A percentile compares a stretch with the other conserved stretches of the same genome.
Evolutionary conservation across 2,329 filamentous ascomycete genomes (phyloP).

Genomic region (Penicillium verrucosum): DNA sequence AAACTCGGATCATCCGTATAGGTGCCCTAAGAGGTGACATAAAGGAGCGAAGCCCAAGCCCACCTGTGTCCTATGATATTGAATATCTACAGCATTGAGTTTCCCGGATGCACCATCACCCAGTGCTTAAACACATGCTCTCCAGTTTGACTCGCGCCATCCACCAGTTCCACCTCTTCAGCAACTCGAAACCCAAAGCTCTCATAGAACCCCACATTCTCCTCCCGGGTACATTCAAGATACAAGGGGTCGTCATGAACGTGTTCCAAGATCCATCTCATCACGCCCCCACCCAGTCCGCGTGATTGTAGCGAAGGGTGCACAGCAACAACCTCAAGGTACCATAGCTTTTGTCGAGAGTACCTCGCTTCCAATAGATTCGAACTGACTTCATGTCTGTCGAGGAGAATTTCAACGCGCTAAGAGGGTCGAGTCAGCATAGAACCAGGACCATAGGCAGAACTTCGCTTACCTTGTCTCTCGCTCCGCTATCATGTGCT

Average conservation of each 20-base stretch:
- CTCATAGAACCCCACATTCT: slow-evolving; percentile 25
- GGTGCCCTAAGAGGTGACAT: background rate
- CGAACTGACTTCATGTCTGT: slow-evolving; percentile 7
- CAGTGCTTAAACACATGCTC: slow-evolving; percentile 18
- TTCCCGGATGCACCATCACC: slow-evolving; percentile 21
- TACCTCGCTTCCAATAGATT: slow-evolving; percentile 3
- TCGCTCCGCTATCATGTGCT: slow-evolving; percentile 10
- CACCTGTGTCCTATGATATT: background rate
- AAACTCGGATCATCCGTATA: background rate
- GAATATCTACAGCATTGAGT: background rate
- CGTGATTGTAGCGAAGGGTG: slow-evolving; percentile 26
- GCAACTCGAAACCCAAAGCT: slow-evolving; percentile 22
- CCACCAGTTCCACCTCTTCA: slow-evolving; percentile 19
- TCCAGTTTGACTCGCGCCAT: slow-evolving; percentile 3
- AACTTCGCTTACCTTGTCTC: slow-evolving; percentile 11
- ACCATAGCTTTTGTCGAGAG: slow-evolving; percentile 17
- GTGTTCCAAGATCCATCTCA: slow-evolving; percentile 17
- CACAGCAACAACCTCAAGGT: slow-evolving; percentile 27
- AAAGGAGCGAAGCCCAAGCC: too few relatives aligned
- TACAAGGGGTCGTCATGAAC: slow-evolving; percentile 13
- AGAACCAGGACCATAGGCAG: background rate
- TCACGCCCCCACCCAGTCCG: slow-evolving; percentile 18
- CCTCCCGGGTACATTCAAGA: slow-evolving; percentile 23
- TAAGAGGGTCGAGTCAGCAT: background rate
- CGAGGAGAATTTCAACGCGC: slow-evolving; percentile 16